Base-by-base conservation (phyloP, 192 early-diverging fungal species). In the Geranomyces variabilis region DNA sequence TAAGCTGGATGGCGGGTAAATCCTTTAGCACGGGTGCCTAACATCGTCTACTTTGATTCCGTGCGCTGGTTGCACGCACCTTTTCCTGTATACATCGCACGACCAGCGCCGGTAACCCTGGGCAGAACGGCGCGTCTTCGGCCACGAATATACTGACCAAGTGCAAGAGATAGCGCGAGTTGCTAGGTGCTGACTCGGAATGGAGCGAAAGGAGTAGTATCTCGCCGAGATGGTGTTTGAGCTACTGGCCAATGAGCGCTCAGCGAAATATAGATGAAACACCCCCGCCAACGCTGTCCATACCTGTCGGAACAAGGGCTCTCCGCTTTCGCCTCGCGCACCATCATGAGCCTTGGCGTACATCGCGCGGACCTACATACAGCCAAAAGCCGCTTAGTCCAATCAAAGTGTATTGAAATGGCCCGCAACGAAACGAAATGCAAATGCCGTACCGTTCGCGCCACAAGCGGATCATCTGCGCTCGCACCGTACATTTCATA, bases 1-100 rank as follows among this genome's bases (percentile, higher is more conserved):
- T 47, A 13, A 66, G 47, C 47, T 28, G 63, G n/a, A n/a, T n/a
- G n/a, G n/a, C n/a, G n/a, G n/a, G n/a, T n/a, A n/a, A n/a, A n/a
- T n/a, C n/a, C n/a, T n/a, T n/a, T n/a, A n/a, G n/a, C n/a, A n/a
- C n/a, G n/a, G n/a, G n/a, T n/a, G n/a, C n/a, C n/a, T n/a, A n/a
- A n/a, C n/a, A n/a, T n/a, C n/a, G n/a, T n/a, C n/a, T n/a, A n/a
- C n/a, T n/a, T n/a, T n/a, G n/a, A n/a, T n/a, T n/a, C n/a, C n/a
- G n/a, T n/a, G n/a, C n/a, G n/a, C n/a, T n/a, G n/a, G n/a, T n/a
- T n/a, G n/a, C n/a, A 3, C 36, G 36, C 84, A 93, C 89, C 89
- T 88, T 93, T 60, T 93, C 92, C 76, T 90, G 89, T 41, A 94
- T 91, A 1, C 78, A 73, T 36, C 88, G 84, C 24, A 92, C 88